Evolutionary conservation across 805 yeast genomes (phyloP), one percentile per base, ranked within the genome.

Genomic region (Yarrowia sp.): DNA sequence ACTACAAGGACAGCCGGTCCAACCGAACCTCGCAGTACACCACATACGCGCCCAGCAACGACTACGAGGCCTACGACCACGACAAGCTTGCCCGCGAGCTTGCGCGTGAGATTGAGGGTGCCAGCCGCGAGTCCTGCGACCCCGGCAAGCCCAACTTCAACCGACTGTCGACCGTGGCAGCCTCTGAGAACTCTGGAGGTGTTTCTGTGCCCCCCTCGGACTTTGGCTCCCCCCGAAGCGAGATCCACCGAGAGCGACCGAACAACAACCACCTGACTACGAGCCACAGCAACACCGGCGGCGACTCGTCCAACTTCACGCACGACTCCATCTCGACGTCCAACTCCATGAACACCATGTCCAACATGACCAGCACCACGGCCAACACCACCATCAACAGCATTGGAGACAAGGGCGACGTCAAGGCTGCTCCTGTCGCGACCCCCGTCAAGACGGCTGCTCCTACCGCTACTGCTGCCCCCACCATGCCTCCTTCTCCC

Each of bases 401-500:
- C 38, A 47, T 47, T 44, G 51, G 51, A 12, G 51, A 29, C 35
- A 29, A 44, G 35, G 25, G 51, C 13, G 51, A 44, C 18, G 14
- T 13, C 35, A 44, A 44, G 51, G 22, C 38, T 13, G 35, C 35
- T 19, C 33, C 55, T 6, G 16, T 16, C 41, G 13, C 58, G 49
- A 4, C 53, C 55, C 24, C 27, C 24, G 31, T 33, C 33, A 21
- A 42, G 21, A 25, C 33, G 12, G 12, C 22, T n/a, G 33, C 35
- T 14, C n/a, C 62, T 24, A n/a, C 18, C 8, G 21, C 29, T 18
- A 22, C 62, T 29, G 19, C 25, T 9, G 31, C 29, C 21, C 62
- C 61, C n/a, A 38, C 63, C 53, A 32, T 86, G 73, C 55, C 55
- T 21, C 55, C 55, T 32, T 47, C 55, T 47, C 55, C 55, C 38